These are phyloP conservation scores for Paecilomyces formosus DNA, from an alignment of 2,329 filamentous ascomycete species.

Conservation along the genomic window DNA sequence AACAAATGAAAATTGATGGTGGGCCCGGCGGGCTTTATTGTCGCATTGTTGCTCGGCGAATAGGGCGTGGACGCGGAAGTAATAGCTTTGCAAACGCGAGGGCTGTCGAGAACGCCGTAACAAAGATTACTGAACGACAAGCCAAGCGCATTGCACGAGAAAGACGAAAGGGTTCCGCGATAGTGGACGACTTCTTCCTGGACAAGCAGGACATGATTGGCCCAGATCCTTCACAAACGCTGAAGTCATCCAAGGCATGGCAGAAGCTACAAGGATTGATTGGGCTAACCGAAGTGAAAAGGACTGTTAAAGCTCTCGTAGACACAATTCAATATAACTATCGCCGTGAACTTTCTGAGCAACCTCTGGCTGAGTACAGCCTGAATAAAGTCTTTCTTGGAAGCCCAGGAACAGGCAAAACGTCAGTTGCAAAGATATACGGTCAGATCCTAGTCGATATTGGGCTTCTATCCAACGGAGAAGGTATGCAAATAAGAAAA, in stretches of 20 bases:
- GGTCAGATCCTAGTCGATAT: slow-evolving; percentile 61
- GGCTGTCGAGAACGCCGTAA: slow-evolving; percentile 56
- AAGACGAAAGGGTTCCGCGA: slow-evolving; percentile 31
- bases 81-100: slow-evolving; percentile 69
- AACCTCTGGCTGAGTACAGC: slow-evolving; percentile 51
- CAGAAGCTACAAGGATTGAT: slow-evolving; percentile 49
- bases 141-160: slow-evolving; percentile 47
- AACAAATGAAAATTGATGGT: slow-evolving; percentile 53
- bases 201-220: slow-evolving; percentile 65
- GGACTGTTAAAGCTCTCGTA: slow-evolving; percentile 51
- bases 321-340: slow-evolving; percentile 59
- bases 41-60: slow-evolving; percentile 54
- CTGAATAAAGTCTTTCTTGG: slow-evolving; percentile 66
- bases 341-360: slow-evolving; percentile 55
- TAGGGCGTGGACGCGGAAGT: slow-evolving; percentile 55
- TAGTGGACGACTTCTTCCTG: slow-evolving; percentile 49
- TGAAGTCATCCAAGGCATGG: slow-evolving; percentile 54
- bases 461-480: slow-evolving; percentile 59
- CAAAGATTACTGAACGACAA: slow-evolving; percentile 52
- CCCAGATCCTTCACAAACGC: slow-evolving; percentile 51
- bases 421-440: slow-evolving; percentile 66
- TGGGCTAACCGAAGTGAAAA: slow-evolving; percentile 57
- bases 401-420: slow-evolving; percentile 68
- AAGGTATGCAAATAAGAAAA: slow-evolving; percentile 45
- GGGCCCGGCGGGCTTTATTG: slow-evolving; percentile 54